Conservation (phyloP, 2,329 filamentous ascomycete species). For the Cercospora nicotianae region DNA sequence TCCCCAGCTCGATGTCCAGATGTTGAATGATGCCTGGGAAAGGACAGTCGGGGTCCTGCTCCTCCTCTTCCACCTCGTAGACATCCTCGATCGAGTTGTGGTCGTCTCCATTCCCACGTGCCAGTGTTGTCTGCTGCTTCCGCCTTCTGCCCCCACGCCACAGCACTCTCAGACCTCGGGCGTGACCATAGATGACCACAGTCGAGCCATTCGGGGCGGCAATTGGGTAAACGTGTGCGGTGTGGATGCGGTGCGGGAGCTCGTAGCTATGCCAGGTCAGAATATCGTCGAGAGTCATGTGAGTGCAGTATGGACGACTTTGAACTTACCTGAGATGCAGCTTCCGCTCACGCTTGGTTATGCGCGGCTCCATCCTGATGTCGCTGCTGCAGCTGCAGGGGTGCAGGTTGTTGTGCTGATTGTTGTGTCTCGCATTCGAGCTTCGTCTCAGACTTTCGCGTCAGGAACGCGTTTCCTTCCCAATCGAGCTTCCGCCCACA, state of each 20-base stretch:
- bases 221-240: conserved; percentile 58
- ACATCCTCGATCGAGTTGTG: conserved; percentile 34
- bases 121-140: conserved; percentile 4
- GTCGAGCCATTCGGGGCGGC: conserved; percentile 62
- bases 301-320: not conserved
- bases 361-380: conserved; percentile 31
- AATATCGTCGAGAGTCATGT: not conserved
- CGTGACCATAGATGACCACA: conserved; percentile 61
- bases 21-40: conserved; percentile 56
- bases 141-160: conserved; percentile 58
- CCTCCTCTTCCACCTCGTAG: conserved; percentile 58
- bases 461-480: conserved; percentile 1
- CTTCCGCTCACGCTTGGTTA: conserved; percentile 36
- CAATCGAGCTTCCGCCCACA: conserved; percentile 1
- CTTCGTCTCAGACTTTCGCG: conserved; percentile 6
- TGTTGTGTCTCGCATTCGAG: conserved; percentile 14
- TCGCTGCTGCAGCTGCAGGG: conserved; percentile 7
- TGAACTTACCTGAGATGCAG: conserved; percentile 37
- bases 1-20: conserved; percentile 56
- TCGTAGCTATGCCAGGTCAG: conserved; percentile 53
- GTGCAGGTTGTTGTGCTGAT: conserved; percentile 16
- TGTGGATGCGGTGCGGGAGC: conserved; percentile 58
- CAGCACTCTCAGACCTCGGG: conserved; percentile 57
- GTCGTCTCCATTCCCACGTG: not conserved
- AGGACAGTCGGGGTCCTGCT: conserved; percentile 58